Evolutionary conservation across 371 early-diverging fungal genomes (phyloP), one percentile per base, ranked within the genome.

Genomic region (Mortierella sp.): DNA sequence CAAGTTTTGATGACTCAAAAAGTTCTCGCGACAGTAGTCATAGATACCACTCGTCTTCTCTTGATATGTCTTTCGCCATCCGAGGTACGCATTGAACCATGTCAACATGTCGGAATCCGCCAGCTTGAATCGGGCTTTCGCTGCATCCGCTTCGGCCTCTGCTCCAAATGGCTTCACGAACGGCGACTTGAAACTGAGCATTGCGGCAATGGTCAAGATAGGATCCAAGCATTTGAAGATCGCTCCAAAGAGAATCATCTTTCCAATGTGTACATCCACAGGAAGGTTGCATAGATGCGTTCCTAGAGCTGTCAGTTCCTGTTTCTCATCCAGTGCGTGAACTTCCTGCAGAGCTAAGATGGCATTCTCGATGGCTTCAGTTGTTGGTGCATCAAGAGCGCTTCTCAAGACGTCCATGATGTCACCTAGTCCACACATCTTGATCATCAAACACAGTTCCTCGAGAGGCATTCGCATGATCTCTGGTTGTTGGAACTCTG

Each of bases 241-340:
- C 10, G 88, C 74, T 9, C 91, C 92, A 69, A 83, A 88, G 6
- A 96, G 73, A 27, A 96, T 80, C 68, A 95, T 82, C 80, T 94
- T 96, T 31, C 93, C 95, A 30, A 94, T 84, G 62, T 87, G 84
- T 1, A 95, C 87, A 60, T 93, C 91, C 18, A 95, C 86, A 0
- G 96, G 95, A 45, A 95, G 66, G 48, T 86, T 81, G 24, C 90
- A 88, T 45, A 99, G 81, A 78, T 94, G 94, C 23, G 85, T 82
- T 5, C 99, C 99, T 3, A 98, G 79, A 2, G 96, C 89, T 2
- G 98, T 98, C 58, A 99, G 72, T 9, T 82, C 74, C 64, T 91
- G 88, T 0, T 81, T 64, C 70, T 10, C 59, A n/a, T 58, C 83
- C 71, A 54, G 82, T 31, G 48, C 88, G 80, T 61, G 54, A 58